Conservation (phyloP, 495 filamentous ascomycete genomes). For the Daldinia decipiens region DNA sequence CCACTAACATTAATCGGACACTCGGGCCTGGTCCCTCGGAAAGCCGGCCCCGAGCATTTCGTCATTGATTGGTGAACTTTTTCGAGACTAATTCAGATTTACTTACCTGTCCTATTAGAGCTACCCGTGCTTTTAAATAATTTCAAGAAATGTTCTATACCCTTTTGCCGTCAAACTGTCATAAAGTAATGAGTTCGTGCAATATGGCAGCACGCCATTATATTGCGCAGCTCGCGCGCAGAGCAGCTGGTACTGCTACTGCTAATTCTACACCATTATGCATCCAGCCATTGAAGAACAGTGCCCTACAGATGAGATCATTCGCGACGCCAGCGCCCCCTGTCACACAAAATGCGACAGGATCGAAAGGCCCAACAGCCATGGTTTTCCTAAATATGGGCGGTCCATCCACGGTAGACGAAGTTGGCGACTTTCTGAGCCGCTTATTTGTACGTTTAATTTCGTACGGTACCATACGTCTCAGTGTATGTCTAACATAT, state of each 20-base stretch:
- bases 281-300: slow-evolving; percentile 39
- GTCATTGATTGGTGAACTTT: slow-evolving; percentile 17
- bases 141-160: neutral
- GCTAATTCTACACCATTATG: slow-evolving; percentile 41
- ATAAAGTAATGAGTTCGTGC: neutral
- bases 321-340: slow-evolving; percentile 78
- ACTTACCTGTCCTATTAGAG: neutral
- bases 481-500: slow-evolving; percentile 25
- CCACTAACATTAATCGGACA: neutral
- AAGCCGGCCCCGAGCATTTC: slow-evolving; percentile 18
- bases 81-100: neutral
- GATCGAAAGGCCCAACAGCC: slow-evolving; percentile 74
- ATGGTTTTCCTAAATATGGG: slow-evolving; percentile 99
- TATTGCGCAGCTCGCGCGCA: slow-evolving; percentile 56
- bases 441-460: slow-evolving; percentile 79
- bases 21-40: slow-evolving; percentile 24
- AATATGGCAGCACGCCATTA: slow-evolving; percentile 61
- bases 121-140: neutral
- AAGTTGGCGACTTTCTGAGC: slow-evolving; percentile 93
- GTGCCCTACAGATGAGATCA: slow-evolving; percentile 54
- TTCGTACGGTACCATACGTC: slow-evolving; percentile 1
- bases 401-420: slow-evolving; percentile 85
- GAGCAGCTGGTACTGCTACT: slow-evolving; percentile 49
- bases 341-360: slow-evolving; percentile 71
- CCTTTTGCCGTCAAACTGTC: neutral